Evolutionary conservation across 345 rosid genomes (phyloP).

Genomic region (Salix udensis): DNA sequence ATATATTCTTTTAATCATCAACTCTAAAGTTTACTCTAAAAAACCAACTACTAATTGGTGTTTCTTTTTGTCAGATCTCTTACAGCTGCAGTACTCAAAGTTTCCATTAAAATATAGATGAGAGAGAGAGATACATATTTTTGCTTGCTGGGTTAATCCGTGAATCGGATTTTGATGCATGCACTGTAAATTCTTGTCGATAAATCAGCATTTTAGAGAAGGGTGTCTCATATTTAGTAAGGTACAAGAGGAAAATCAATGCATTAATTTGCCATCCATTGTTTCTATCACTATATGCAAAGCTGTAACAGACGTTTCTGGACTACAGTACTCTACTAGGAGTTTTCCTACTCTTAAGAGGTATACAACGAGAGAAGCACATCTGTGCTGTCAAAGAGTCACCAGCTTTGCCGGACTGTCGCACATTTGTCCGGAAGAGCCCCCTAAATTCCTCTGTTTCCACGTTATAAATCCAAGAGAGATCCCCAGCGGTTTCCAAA

Average conservation of each 20-base stretch:
- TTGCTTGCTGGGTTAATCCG: not conserved
- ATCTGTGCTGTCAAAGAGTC: conserved; percentile 3
- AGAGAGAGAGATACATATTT: not conserved
- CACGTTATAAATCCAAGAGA: conserved; percentile 6
- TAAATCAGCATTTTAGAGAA: not conserved
- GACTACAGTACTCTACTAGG: not conserved
- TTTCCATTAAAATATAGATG: conserved; percentile 2
- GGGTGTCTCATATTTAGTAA: not conserved
- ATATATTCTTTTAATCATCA: too few species aligned
- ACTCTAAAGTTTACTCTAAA: not conserved
- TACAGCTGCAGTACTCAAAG: not conserved
- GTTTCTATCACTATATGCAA: not conserved
- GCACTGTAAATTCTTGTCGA: not conserved
- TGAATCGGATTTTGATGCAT: not conserved
- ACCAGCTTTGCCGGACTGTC: conserved; percentile 9
- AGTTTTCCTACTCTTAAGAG: conserved; percentile 13
- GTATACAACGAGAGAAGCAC: conserved; percentile 17
- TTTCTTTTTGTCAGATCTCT: conserved; percentile 12
- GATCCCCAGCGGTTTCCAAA: not conserved
- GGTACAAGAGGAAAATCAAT: not conserved
- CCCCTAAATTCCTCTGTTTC: not conserved
- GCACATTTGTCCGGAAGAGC: conserved; percentile 28
- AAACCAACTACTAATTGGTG: not conserved
- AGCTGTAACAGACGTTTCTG: conserved; percentile 20
- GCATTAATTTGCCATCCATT: not conserved